Conservation (phyloP, 108 stramenopile genomes). For the Nitzschia sp. region DNA sequence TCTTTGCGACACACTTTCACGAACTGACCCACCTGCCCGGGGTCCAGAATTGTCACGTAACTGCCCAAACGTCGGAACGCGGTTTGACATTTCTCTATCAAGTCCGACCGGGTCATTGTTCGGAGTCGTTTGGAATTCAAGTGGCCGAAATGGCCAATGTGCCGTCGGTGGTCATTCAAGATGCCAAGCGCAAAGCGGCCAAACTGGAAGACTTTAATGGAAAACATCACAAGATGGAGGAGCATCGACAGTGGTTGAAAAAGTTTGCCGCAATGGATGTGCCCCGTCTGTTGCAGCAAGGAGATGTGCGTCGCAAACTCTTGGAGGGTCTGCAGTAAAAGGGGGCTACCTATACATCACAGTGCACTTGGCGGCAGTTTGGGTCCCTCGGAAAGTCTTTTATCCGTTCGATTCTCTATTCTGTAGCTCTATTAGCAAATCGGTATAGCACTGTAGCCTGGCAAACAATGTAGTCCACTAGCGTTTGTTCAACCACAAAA, state of each 20-base stretch:
- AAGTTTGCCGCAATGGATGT: neutral
- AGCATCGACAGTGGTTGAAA: neutral
- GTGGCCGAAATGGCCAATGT: constrained; percentile 96
- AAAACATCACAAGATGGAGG: neutral
- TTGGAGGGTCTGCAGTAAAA: too few relatives aligned
- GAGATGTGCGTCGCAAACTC: neutral
- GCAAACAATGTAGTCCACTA: too few relatives aligned
- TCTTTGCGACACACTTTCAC: constrained; percentile 99
- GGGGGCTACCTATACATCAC: too few relatives aligned
- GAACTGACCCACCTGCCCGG: constrained; percentile 83
- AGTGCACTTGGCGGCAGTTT: too few relatives aligned
- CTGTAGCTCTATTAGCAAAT: too few relatives aligned
- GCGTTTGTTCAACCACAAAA: too few relatives aligned
- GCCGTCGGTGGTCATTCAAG: constrained; percentile 81
- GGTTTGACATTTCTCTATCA: constrained; percentile 84
- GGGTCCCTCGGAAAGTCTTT: too few relatives aligned
- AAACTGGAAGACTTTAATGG: constrained; percentile 85
- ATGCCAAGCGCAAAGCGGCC: constrained; percentile 93
- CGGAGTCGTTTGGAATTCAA: constrained; percentile 96
- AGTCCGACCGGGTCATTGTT: constrained; percentile 91
- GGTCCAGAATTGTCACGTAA: constrained; percentile 92
- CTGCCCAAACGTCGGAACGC: constrained; percentile 70
- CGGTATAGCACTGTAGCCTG: too few relatives aligned
- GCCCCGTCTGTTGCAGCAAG: neutral
- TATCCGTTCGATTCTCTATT: too few relatives aligned